These are phyloP conservation scores for Penicillium sp. DNA, from an alignment of 2,329 filamentous ascomycete species.

Conservation along the genomic window DNA sequence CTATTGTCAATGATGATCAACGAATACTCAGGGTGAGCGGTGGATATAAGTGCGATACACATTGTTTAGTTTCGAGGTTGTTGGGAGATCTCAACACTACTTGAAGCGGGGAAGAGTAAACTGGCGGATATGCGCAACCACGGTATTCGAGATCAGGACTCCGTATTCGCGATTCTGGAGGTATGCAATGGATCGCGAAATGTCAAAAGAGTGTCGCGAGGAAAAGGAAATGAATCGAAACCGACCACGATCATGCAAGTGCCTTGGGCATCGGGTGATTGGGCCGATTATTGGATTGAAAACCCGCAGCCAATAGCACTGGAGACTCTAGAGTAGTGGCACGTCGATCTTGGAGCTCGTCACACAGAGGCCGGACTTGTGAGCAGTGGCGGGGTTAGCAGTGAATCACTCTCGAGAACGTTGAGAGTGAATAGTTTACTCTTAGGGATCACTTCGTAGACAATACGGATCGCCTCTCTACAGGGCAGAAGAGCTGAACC, in stretches of 20 bases:
- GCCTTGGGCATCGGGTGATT: slow-evolving; percentile 24
- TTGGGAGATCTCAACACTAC: slow-evolving; percentile 33
- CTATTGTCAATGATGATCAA: slow-evolving; percentile 78
- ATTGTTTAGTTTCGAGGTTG: slow-evolving; percentile 56
- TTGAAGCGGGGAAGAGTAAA: slow-evolving; percentile 13
- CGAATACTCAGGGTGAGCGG: slow-evolving; percentile 73
- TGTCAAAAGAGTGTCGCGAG: background rate
- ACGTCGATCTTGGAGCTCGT: slow-evolving; percentile 9
- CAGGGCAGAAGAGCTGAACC: background rate
- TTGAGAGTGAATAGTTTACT: background rate
- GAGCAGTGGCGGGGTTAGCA: too few relatives aligned
- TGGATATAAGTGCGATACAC: slow-evolving; percentile 79
- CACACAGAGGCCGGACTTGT: background rate
- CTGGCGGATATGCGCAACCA: background rate
- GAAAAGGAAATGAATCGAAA: slow-evolving; percentile 3
- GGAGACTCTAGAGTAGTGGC: background rate
- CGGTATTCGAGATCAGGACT: background rate
- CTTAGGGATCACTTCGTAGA: background rate
- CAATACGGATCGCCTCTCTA: background rate
- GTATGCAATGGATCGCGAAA: background rate
- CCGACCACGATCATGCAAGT: slow-evolving; percentile 10
- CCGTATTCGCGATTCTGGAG: background rate
- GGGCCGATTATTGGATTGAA: slow-evolving; percentile 13
- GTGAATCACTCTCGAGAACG: background rate
- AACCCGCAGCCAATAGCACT: slow-evolving; percentile 14